These are phyloP conservation scores for Hypoxylon trugodes DNA, from an alignment of 495 filamentous ascomycete species.

Conservation along the genomic window DNA sequence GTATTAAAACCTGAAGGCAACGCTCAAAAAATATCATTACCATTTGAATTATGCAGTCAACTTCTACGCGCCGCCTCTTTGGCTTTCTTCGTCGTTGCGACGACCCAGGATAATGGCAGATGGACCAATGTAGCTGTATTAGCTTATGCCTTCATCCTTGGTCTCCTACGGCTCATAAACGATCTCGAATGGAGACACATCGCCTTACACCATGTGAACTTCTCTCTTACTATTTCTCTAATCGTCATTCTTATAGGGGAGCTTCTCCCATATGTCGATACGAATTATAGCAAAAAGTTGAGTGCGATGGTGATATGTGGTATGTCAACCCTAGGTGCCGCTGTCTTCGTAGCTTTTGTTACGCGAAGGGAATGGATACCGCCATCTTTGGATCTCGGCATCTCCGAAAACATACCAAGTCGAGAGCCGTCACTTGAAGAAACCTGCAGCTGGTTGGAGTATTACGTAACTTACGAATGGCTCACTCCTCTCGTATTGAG, in stretches of 20 bases:
- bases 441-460: conserved; percentile 58
- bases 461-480: conserved; percentile 59
- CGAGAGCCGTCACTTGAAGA: conserved; percentile 54
- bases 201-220: conserved; percentile 51
- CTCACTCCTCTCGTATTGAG: conserved; percentile 57
- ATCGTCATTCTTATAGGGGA: conserved; percentile 36
- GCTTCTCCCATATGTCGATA: conserved; percentile 46
- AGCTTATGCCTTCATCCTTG: conserved; percentile 47
- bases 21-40: conserved; percentile 40
- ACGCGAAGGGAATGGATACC: conserved; percentile 53
- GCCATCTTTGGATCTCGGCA: conserved; percentile 41
- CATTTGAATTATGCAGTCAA: conserved; percentile 47
- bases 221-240: conserved; percentile 41
- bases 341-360: conserved; percentile 44
- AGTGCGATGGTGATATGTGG: conserved; percentile 35
- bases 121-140: conserved; percentile 43
- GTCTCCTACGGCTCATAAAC: conserved; percentile 45
- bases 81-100: conserved; percentile 40
- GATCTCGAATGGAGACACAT: conserved; percentile 50
- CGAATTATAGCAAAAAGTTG: conserved; percentile 24
- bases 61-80: conserved; percentile 43
- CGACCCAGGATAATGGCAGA: conserved; percentile 26
- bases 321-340: conserved; percentile 40
- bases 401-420: conserved; percentile 39
- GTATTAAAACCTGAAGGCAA: conserved; percentile 37